Base-by-base conservation (phyloP, 495 filamentous ascomycete species). In the Margaritispora aquatica region DNA sequence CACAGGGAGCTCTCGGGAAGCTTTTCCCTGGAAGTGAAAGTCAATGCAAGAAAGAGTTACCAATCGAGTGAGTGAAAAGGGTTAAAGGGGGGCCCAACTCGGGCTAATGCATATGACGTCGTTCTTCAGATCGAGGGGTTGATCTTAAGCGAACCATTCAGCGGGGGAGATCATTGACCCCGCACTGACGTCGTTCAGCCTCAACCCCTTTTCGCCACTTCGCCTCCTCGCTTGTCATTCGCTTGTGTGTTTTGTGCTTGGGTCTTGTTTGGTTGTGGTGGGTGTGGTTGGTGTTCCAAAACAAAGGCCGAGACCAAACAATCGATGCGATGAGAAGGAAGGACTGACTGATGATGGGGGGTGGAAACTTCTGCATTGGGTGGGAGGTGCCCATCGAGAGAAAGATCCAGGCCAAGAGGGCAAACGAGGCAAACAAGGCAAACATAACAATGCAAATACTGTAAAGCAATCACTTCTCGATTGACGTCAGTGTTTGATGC, bases 131-230 rank as follows among this genome's bases (percentile, higher is more conserved):
- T 47, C 22, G 31, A 41, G 60, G 60, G 60, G 47, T 46, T 48
- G n/a, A 21, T 53, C 0, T 2, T 44, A 48, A 62, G 24, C 60
- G 54, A 57, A 54, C 54, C 54, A 62, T 47, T 57, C 29, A 52
- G 46, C 9, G 13, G 4, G 13, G 1, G 13, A 5, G 17, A 0
- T 7, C n/a, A 27, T 29, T 22, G 51, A 55, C 58, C 58, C 58
- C 58, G 51, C n/a, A n/a, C 58, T 60, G 58, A 60, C 58, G 58
- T 60, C 44, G 24, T 23, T 38, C 46, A 51, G 13, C 4, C 19
- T 3, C 38, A n/a, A 3, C 3, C 38, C 4, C 15, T 2, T 44
- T n/a, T 34, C 29, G 29, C 15, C 38, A 9, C 38, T 44, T n/a
- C 15, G 29, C 38, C n/a, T n/a, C n/a, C n/a, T n/a, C n/a, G n/a